Percentiles rank a stretch among this genome's conserved stretches.
Conservation (phyloP, 164 flowering plant species). For the Sedum album region DNA sequence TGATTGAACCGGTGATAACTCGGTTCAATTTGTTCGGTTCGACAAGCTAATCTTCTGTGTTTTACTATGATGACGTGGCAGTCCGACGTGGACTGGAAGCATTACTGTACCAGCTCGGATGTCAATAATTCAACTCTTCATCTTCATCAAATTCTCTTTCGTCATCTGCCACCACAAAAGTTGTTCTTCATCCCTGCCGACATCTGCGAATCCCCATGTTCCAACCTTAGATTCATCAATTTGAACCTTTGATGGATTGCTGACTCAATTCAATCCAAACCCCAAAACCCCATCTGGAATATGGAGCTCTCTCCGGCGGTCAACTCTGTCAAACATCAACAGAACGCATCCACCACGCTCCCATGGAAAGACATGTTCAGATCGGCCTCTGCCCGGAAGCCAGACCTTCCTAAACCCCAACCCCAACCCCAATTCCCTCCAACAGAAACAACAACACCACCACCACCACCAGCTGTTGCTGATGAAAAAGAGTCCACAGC, state of each 20-base stretch:
- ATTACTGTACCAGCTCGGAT: not conserved
- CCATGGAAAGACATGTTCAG: constrained; percentile 96
- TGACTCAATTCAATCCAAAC: not conserved
- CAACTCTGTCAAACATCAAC: constrained; percentile 11
- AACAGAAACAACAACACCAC: constrained; percentile 14
- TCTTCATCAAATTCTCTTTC: constrained; percentile 1
- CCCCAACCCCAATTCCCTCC: constrained; percentile 13
- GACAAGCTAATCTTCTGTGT: too few species aligned
- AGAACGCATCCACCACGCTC: constrained; percentile 16
- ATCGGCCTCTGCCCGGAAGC: constrained; percentile 62
- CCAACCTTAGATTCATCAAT: not conserved
- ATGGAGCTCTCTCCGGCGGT: not conserved
- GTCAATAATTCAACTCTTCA: not conserved
- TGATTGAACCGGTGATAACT: too few species aligned
- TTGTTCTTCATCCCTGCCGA: constrained; percentile 5
- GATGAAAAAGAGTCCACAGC: not conserved
- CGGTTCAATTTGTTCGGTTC: too few species aligned
- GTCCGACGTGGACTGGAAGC: not conserved
- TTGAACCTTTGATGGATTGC: not conserved
- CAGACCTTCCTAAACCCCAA: constrained; percentile 17
- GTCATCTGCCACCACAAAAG: constrained; percentile 2
- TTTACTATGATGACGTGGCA: not conserved
- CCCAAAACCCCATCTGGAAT: not conserved
- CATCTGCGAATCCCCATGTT: not conserved
- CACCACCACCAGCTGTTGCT: constrained; percentile 10